Evolutionary conservation across 2,329 filamentous ascomycete genomes (phyloP), one percentile per base, ranked within the genome.

Genomic region (Trichophaea hybrida): DNA sequence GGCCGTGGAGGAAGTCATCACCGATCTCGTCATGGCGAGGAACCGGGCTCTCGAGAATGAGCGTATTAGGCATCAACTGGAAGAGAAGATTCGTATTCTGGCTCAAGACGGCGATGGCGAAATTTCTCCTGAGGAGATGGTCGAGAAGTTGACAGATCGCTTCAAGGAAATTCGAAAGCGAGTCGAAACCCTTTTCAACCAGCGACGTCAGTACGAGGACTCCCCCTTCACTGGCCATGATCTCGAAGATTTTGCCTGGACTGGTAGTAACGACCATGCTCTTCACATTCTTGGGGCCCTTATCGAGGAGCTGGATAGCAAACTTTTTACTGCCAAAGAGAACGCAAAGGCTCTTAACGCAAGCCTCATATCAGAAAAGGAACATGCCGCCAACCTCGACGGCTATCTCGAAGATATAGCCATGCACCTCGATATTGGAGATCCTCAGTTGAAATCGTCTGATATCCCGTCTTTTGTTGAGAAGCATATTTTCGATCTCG

Each of bases 1-100:
- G 63, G 63, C 64, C 33, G 59, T 66, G 17, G 64, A 66, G 2
- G 64, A 66, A 55, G 63, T 66, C 24, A 55, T 66, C 35, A 66
- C 61, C 12, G 63, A 59, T 15, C 48, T 66, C 5, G 63, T 61
- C 12, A 60, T 66, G 50, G 59, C 61, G 13, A 62, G 60, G n/a
- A 66, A 65, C 55, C 61, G 55, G 17, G 64, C 64, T 13, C 60
- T 64, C 34, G 64, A 66, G 56, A 60, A 52, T 10, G 61, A 66
- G 17, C 56, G 59, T 17, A 38, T 64, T 13, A 60, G 50, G 35
- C 57, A 35, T 7, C 48, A 64, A 46, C 51, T 66, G 10, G 60
- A 53, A 15, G 62, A 55, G 17, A 63, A 63, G 56, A 64, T 66
- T 13, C 60, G 40, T 31, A 60, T 59, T 50, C 55, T 65, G 17